Evolutionary conservation across 2,329 filamentous ascomycete species (phyloP).

Genomic region (Byssochlamys sp.): DNA sequence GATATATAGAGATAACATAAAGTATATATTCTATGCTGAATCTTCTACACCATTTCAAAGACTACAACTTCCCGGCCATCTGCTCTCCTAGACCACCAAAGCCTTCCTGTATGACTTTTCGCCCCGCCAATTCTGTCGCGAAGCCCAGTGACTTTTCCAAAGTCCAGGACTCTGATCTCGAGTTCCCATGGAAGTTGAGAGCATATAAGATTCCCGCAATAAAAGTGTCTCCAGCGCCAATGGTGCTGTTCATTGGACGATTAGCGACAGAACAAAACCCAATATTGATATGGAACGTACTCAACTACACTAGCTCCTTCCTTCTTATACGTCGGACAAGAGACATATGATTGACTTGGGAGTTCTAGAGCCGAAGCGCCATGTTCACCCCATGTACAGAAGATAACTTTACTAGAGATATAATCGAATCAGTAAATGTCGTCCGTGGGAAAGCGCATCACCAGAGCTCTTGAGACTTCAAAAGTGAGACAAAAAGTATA

Average conservation of each 20-base stretch:
- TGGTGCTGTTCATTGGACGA: constrained; percentile 40
- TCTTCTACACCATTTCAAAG: not conserved
- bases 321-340: constrained; percentile 36
- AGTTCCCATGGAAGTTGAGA: constrained; percentile 39
- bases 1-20: not conserved
- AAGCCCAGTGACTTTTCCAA: constrained; percentile 45
- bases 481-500: not conserved
- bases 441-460: not conserved
- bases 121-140: constrained; percentile 57
- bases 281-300: constrained; percentile 38
- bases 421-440: not conserved
- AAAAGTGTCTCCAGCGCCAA: constrained; percentile 69
- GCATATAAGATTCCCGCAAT: constrained; percentile 61
- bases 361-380: constrained; percentile 43
- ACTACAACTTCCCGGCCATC: not conserved
- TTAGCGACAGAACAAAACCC: constrained; percentile 8
- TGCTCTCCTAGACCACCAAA: constrained; percentile 44
- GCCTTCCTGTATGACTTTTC: constrained; percentile 59
- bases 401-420: constrained; percentile 35
- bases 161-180: constrained; percentile 37
- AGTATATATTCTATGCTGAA: not conserved
- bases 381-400: constrained; percentile 52
- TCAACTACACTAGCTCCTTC: constrained; percentile 44
- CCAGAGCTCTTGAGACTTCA: too few relatives aligned
- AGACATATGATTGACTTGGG: constrained; percentile 24